Base-by-base conservation (phyloP, 2,329 filamentous ascomycete species). In the Didymella exigua region DNA sequence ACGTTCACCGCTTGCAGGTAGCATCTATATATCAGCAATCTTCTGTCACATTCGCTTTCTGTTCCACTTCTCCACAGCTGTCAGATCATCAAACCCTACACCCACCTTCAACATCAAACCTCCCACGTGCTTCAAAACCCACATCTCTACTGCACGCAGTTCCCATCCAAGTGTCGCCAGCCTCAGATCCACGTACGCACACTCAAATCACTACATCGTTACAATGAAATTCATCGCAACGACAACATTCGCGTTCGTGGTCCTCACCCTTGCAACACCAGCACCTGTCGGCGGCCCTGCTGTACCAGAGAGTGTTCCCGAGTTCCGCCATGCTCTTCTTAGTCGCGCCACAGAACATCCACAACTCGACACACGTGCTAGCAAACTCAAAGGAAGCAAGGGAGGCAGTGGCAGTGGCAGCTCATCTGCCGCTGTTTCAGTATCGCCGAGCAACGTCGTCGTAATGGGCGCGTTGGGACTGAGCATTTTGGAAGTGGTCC, bases 201-300 rank as follows among this genome's bases (percentile, higher is more conserved):
- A 9, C 31, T 26, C 16, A 10, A 23, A n/a, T 10, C 24, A 24
- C 51, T 6, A 30, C 30, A 19, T 6, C 18, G 14, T 11, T 27
- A 65, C 5, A 29, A 74, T 73, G 70, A 72, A 63, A 56, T 43
- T 70, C 59, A 42, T 61, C 11, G 62, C 61, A 46, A 42, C 58
- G 44, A 46, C 64, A 37, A 53, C 63, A 11, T 45, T 72, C 29
- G 48, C 72, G 56, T 59, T 67, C 58, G 59, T 66, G 21, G 54
- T 65, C 13, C 59, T 71, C 49, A 62, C 66, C 3, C 56, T 69
- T 41, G 65, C 71, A 23, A 71, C 34, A 30, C 68, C 70, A 49
- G 66, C 70, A 30, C 68, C 69, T 1, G 24, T 50, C 30, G 26
- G 57, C 24, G 36, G 21, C 3, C 34, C 47, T 2, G 56, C 63